phyloP scores from a whole-genome alignment of 768 basidiomycete species.

The Calocybe gangraenosa region DNA sequence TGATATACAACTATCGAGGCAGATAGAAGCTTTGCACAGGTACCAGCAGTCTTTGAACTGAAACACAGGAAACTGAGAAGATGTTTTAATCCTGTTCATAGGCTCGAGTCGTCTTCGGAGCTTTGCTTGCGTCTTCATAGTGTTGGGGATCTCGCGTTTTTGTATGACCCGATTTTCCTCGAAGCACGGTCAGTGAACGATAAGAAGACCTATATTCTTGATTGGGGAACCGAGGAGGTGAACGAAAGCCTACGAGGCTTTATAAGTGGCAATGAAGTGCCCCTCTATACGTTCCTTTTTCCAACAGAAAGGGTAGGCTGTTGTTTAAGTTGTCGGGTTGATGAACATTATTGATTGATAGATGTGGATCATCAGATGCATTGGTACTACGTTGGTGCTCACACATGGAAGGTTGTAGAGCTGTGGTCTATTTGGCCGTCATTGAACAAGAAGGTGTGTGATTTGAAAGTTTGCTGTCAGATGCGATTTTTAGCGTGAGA shows the following conservation, averaged over 20 bases:
- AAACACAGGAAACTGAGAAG: too few species aligned
- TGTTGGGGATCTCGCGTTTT: conserved; percentile 36
- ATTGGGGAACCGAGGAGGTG: conserved; percentile 40
- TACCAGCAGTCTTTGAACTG: too few species aligned
- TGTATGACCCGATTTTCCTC: conserved; percentile 53
- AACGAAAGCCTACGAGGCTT: conserved; percentile 31
- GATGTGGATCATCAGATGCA: conserved; percentile 25
- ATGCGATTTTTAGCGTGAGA: too few species aligned
- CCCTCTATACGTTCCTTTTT: conserved; percentile 50
- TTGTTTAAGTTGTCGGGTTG: not conserved
- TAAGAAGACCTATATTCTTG: conserved; percentile 40
- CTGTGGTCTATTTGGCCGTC: conserved; percentile 34
- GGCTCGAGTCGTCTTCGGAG: conserved; percentile 31
- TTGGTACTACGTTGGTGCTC: conserved; percentile 53
- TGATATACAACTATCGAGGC: not conserved
- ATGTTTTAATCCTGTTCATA: conserved; percentile 11
- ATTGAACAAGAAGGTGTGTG: conserved; percentile 32
- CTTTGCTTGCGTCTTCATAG: conserved; percentile 42
- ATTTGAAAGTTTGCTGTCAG: too few species aligned
- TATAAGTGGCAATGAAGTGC: conserved; percentile 15
- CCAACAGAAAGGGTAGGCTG: conserved; percentile 38
- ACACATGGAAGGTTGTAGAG: conserved; percentile 34
- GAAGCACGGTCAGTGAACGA: conserved; percentile 31
- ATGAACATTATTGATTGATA: not conserved
- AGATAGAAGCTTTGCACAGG: conserved; percentile 11